Base-by-base conservation (phyloP, 805 yeast genomes). In the Sugiyamaella smithiae region DNA sequence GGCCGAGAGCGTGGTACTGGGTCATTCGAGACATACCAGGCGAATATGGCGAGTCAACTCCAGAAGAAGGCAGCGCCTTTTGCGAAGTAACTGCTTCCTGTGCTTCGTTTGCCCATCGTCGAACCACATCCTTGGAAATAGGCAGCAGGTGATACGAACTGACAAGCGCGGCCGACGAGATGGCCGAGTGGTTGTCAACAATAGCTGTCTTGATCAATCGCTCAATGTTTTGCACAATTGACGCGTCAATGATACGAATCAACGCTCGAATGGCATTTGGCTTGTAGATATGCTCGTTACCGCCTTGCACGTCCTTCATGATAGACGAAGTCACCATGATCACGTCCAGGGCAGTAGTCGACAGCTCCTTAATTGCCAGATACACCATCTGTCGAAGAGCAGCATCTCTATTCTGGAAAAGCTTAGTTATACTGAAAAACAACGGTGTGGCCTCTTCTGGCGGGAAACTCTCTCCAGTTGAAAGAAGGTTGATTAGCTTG, bases 251-350 rank as follows among this genome's bases (percentile, higher is more conserved):
- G 31, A 93, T 96, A 56, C 95, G 80, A 17, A 90, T 81, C 61
- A 93, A 76, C 0, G 98, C 85, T 67, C 99, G 82, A 55, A 93
- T 85, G 20, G 99, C 98, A 65, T 93, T 85, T 49, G 99, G 97
- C 64, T 89, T 88, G 69, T 85, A 89, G 53, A 88, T 73, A 55
- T 80, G 73, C 51, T 88, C 95, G 49, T 63, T 61, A 49, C 91
- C 91, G 57, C 82, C 84, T 70, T 95, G 97, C 47, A 93, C 88
- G 70, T 93, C 99, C 70, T 90, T 90, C 97, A 93, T 93, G 64
- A 93, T 90, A 23, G 96, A 89, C 2, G 97, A 88, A 23, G 99
- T 93, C 23, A 91, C 97, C 98, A 93, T 93, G 67, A 93, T 78
- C 49, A 89, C 88, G 68, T 93, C 97, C 58, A 88, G 87, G 17